Percentiles rank a stretch among this genome's conserved stretches.
These are phyloP conservation scores for Micractinium conductrix DNA, from an alignment of 139 green algal genomes.

Conservation along the genomic window DNA sequence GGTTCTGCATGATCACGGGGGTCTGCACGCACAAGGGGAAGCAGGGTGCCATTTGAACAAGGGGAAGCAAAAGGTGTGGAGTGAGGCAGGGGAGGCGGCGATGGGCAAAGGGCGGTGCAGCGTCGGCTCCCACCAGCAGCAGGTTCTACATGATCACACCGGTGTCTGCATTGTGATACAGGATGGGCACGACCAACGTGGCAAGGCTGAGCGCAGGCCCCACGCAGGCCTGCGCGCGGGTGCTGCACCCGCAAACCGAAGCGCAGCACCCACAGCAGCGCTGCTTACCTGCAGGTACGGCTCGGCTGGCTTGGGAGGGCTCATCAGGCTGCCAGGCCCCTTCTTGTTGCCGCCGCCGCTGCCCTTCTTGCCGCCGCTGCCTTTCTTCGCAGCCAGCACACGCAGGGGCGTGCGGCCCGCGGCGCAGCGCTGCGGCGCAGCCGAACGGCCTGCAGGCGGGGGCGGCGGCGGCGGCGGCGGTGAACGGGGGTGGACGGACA, in stretches of 20 bases:
- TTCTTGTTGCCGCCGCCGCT: slow-evolving; percentile 28
- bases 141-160: no score
- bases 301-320: slow-evolving; percentile 14
- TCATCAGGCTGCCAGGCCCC: slow-evolving; percentile 34
- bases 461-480: not conserved
- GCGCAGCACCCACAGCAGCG: not conserved
- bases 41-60: no score
- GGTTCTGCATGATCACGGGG: slow-evolving; percentile 38
- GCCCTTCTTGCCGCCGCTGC: not conserved
- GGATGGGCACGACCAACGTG: no score
- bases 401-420: not conserved
- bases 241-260: no score
- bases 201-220: no score
- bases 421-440: not conserved
- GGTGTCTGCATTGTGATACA: no score
- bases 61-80: no score
- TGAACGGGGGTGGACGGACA: not conserved
- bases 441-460: not conserved
- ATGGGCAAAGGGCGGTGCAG: no score
- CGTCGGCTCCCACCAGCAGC: no score
- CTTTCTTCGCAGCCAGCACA: slow-evolving; percentile 25
- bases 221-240: no score
- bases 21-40: slow-evolving; percentile 23
- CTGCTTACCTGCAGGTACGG: slow-evolving; percentile 23
- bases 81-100: no score